Percentiles rank a stretch among this genome's conserved stretches.
Conservation (phyloP, 768 basidiomycete species). For the Pleurotus cornucopiae region DNA sequence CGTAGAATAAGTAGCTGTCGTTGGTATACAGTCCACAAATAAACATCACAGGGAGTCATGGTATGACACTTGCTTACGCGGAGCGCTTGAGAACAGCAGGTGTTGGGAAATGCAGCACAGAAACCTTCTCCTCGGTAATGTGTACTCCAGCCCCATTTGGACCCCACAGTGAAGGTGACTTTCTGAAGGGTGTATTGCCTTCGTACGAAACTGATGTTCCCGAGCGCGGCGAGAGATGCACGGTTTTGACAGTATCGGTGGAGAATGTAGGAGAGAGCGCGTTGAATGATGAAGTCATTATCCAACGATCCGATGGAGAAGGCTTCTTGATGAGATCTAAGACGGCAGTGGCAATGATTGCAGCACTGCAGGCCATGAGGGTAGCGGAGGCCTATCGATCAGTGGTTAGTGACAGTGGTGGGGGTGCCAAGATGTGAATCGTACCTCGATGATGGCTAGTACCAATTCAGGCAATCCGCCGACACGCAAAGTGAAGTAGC, state of each 20-base stretch:
- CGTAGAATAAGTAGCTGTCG: too few relatives aligned
- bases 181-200: conserved; percentile 2
- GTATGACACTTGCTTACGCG: neutral
- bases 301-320: neutral
- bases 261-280: neutral
- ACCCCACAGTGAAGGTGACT: conserved; percentile 3
- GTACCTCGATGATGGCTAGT: conserved; percentile 34
- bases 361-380: conserved; percentile 37
- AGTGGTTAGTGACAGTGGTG: neutral
- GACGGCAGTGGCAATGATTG: conserved; percentile 31
- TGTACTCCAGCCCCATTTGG: conserved; percentile 2
- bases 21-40: neutral
- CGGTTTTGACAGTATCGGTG: neutral
- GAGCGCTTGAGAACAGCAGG: neutral
- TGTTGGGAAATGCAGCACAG: neutral
- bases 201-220: conserved; percentile 7
- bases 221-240: conserved; percentile 1
- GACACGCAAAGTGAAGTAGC: conserved; percentile 22
- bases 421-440: neutral
- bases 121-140: conserved; percentile 4
- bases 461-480: conserved; percentile 19
- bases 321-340: conserved; percentile 15
- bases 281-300: conserved; percentile 2
- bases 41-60: neutral
- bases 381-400: conserved; percentile 26